Evolutionary conservation across 2,329 filamentous ascomycete species (phyloP), one percentile per base, ranked within the genome.

Genomic region (Teratosphaeria zuluensis): DNA sequence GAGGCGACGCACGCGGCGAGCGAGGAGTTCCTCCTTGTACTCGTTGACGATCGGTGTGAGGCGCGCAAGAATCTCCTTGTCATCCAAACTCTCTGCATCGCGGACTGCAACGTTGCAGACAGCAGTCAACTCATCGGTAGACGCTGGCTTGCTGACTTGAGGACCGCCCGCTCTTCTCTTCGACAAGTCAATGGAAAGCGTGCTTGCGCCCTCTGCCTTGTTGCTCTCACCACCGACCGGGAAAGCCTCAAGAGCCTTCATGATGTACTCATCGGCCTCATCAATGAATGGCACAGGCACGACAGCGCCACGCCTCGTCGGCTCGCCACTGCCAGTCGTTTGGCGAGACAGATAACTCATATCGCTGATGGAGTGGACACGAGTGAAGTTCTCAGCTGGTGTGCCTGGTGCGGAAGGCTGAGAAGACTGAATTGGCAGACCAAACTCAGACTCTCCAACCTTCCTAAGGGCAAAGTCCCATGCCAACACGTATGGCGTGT

Each of bases 401-500:
- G 78, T 80, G 19, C 91, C 95, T n/a, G 78, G 78, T 9, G 77
- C 78, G 9, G 91, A 95, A 33, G 92, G 89, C 63, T 88, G 87
- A 16, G 87, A 87, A 2, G 90, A 91, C 70, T 86, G 84, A 14
- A 92, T 74, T 9, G 90, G 87, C 62, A 95, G 80, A 35, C 92
- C 92, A 65, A 92, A 95, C 73, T 97, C 94, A 14, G 89, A 86
- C 72, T 95, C 87, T 35, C 91, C 92, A 66, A 96, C 87, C 81
- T 96, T 97, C 72, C 92, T 86, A 60, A 99, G 85, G 59, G 90
- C 82, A 74, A 99, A 99, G 76, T 97, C 92, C 94, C 94, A 99
- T 11, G 91, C 90, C 48, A 97, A 79, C 62, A 88, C 80, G 70
- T 89, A 96, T 9, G 87, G 85, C 28, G 88, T 80, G 67, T 95